Base-by-base conservation (phyloP, 1,139 yeast species). In the Suhomyces atakaporum region DNA sequence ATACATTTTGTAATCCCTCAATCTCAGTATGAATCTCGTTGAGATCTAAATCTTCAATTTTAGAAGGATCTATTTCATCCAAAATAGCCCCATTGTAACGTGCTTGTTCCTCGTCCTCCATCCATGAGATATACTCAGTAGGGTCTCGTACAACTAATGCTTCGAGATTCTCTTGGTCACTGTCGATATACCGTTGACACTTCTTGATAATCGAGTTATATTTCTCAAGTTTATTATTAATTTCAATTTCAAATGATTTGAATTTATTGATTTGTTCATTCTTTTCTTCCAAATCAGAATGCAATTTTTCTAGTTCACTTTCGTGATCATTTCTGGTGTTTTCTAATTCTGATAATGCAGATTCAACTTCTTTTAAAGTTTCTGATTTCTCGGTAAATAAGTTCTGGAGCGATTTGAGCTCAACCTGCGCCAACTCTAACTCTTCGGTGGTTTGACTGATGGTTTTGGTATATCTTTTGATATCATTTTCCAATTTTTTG, bases 231-330 rank as follows among this genome's bases (percentile, higher is more conserved):
- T 77, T 76, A 47, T 81, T 81, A 28, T 72, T 74, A 16, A 84
- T 59, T 49, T 85, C 94, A 33, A 86, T 73, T 53, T 85, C 92
- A 16, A 70, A 67, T n/a, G 88, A 81, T 49, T 79, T 75, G 48
- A 80, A 73, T 27, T 77, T 75, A 45, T 81, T 80, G 37, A 83
- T 74, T 34, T 72, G 66, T n/a, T 65, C 69, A 36, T 71, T 72
- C 49, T 75, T 69, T 22, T 69, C 77, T 29, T 77, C 81, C 27
- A 81, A 56, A 26, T 68, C 69, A 5, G 60, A 62, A 41, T 75
- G 73, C 20, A 75, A 47, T 3, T 49, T 58, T 29, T 71, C 77
- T 5, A 65, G 43, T 27, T 57, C 56, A 9, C 58, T 60, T 28
- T 69, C 69, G n/a, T 62, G 44, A 1, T 60, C 59, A 24, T 63